Evolutionary conservation across 306 rosid species (phyloP).

Genomic region (Macrotyloma uniflorum): DNA sequence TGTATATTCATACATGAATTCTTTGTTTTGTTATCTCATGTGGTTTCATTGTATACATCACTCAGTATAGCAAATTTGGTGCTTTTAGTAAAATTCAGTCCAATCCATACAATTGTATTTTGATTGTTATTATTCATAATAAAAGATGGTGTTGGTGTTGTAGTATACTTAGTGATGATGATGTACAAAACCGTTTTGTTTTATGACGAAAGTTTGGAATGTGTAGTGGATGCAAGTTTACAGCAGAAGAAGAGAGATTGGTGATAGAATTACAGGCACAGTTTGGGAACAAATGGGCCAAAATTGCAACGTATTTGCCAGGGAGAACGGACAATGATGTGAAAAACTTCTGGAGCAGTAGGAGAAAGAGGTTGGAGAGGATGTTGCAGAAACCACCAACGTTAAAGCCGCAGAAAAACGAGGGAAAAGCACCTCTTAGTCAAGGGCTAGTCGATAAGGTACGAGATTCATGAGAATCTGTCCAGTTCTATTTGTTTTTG

Average conservation of each 20-base stretch:
- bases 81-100: not conserved
- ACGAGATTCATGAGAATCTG: not conserved
- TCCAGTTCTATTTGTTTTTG: too few species aligned
- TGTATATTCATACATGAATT: not conserved
- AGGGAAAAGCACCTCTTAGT: conserved; percentile 35
- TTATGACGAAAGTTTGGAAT: not conserved
- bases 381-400: conserved; percentile 43
- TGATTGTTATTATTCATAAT: not conserved
- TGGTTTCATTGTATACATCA: not conserved
- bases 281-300: conserved; percentile 76
- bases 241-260: conserved; percentile 62
- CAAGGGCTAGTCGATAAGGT: conserved; percentile 40
- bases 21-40: not conserved
- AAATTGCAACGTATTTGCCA: conserved; percentile 57
- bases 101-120: too few species aligned
- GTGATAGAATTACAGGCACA: conserved; percentile 64
- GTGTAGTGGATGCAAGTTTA: conserved; percentile 66
- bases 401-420: conserved; percentile 44
- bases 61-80: not conserved
- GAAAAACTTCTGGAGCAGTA: conserved; percentile 71
- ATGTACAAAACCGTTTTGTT: not conserved
- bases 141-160: not conserved
- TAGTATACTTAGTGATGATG: not conserved
- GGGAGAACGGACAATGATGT: conserved; percentile 77
- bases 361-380: conserved; percentile 55